Evolutionary conservation across 2,329 filamentous ascomycete genomes (phyloP), one percentile per base, ranked within the genome.

Genomic region (Paecilomyces sp.): DNA sequence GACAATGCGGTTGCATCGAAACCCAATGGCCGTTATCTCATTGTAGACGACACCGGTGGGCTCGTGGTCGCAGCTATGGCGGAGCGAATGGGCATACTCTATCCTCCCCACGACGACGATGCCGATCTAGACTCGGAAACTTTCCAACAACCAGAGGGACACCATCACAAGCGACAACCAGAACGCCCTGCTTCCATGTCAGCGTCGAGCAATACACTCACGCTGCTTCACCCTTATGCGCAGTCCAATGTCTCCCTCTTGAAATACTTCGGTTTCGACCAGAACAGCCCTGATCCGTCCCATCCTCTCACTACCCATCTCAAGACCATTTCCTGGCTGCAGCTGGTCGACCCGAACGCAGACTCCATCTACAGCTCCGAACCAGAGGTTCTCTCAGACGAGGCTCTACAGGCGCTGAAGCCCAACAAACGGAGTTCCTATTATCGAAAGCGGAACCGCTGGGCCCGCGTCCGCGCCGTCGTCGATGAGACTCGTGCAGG

Each of bases 201-300:
- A 18, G 74, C 75, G 8, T 71, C 87, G 62, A 81, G 84, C 55
- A 83, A 86, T 59, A 83, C 88, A 30, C 84, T 89, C 33, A 71
- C 69, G 12, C 60, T 74, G 50, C 64, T 91, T 83, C 69, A 86
- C 86, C 30, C 79, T 76, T 56, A 86, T 83, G 62, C 96, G 91
- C 76, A 93, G 88, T 61, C 85, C 91, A 97, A 97, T 72, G 85
- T 97, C 60, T 88, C 88, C 18, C 83, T 94, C 55, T 83, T 99
- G 22, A 90, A 90, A 72, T 95, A 96, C 80, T 97, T 96, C 77
- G 86, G 86, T 73, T 97, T 88, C 77, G 91, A 96, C 75, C 79
- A 83, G 65, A 83, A 84, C 60, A 85, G 85, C 62, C 85, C 80
- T 58, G 80, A 83, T 13, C 80, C 85, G 25, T 74, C 78, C 0